Base-by-base conservation (phyloP, 106 monocot species). In the Phalaenopsis aphrodite region DNA sequence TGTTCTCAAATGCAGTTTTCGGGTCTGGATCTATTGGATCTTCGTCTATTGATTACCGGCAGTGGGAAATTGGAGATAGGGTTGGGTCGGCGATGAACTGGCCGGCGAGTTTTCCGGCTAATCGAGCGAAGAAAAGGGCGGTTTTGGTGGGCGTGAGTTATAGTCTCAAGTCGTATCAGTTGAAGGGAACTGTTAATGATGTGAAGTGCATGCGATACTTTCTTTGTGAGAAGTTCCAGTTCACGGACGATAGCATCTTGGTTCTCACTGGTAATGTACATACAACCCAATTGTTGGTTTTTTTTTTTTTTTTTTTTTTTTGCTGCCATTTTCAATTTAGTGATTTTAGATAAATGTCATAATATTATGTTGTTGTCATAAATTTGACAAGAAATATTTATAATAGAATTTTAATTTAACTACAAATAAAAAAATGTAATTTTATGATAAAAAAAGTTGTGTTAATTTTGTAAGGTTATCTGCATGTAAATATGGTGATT, bases 121-220 rank as follows among this genome's bases (percentile, higher is more conserved):
- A 48, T 39, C 79, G 79, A 8, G 83, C 83, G 58, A 83, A 79
- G 76, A 91, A 82, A 65, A 78, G 86, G 77, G 91, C 91, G 43
- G 57, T 91, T 66, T 78, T 91, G 37, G 48, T 84, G 3, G 91
- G 91, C 18, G 78, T 91, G 75, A 79, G 79, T 42, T 91, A 91
- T 78, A 47, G 0, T 5, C 73, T 75, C 36, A 86, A 42, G 78
- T 42, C 82, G 23, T 91, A 93, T 72, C 91, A 96, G 87, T 90
- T 96, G 67, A 87, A 86, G 74, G 96, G 96, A 72, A 90, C 90
- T 0, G 82, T 96, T 37, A 96, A 91, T 55, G 96, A 96, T 55
- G 88, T 93, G 48, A 88, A 93, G 65, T 91, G 83, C 83, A 88
- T 93, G 85, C 81, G 78, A 72, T 88, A 76, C 78, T 75, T 96